Evolutionary conservation across 495 filamentous ascomycete species (phyloP), one percentile per base, ranked within the genome.

Genomic region (Glarea lozoyensis): DNA sequence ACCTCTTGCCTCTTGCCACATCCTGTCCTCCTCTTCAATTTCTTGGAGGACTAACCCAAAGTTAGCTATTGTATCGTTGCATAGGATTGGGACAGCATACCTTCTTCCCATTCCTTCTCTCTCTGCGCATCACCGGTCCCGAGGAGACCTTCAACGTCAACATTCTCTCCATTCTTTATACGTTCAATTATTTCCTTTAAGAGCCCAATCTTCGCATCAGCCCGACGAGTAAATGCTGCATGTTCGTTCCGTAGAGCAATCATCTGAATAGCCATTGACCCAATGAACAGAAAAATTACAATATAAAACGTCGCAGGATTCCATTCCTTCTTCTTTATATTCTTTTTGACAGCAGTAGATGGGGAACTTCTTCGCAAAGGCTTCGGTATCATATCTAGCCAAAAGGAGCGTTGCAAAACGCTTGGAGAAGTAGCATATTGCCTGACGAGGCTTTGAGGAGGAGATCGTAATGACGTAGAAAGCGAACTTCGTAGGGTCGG

Each of bases 301-400:
- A 99, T 92, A 66, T 82, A 96, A 54, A 88, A 88, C 1, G 86
- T 96, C 11, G 86, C 86, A 1, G 92, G 93, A 52, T 96, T 97
- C 87, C 86, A 94, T 50, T 78, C 78, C 50, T 81, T 87, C 12
- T 71, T 68, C 40, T 72, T 66, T 19, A 52, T 45, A 36, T 65
- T 62, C 32, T 57, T 61, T 52, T 53, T 38, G 5, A 33, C 31
- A 17, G 27, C 22, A 27, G 40, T 17, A 24, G 25, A 20, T 13
- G 49, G 32, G 4, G 37, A 43, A 33, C 58, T 45, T 43, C 53
- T 57, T 20, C 60, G 63, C 22, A 69, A 46, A 15, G 64, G 67
- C 46, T 75, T 76, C 12, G 71, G 63, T 44, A 92, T 68, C 45
- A 92, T 59, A 2, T 73, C 74, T 31, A 65, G 67, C 86, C 86